Base-by-base conservation (phyloP, 2,329 filamentous ascomycete species). In the Dactylellina cionopaga region DNA sequence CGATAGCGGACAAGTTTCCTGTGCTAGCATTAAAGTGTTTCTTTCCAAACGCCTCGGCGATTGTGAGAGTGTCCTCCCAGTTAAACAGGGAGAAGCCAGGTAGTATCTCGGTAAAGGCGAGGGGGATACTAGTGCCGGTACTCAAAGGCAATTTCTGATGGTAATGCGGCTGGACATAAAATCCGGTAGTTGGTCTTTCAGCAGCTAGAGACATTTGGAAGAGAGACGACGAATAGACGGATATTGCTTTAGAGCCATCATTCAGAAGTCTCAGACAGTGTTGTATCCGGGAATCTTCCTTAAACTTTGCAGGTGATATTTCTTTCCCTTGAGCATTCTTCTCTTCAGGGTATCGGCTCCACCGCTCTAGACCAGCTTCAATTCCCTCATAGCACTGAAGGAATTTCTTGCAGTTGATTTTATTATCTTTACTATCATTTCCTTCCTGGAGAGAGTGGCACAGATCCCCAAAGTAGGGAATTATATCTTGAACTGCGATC, bases 381-480 rank as follows among this genome's bases (percentile, higher is more conserved):
- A 77, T 76, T 29, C 56, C 70, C 31, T 75, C 68, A 31, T 75
- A 69, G 5, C 75, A 76, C 25, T 76, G 60, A 37, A 76, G 54
- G 47, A 77, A 75, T 31, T 73, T 76, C 15, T 63, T 74, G 51
- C 75, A 77, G 54, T 75, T 75, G 39, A 77, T 75, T 64, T 75
- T 76, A 44, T 58, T 69, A 58, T 68, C 74, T 58, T 74, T 75
- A 35, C 44, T 75, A 17, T 75, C 68, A 54, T 76, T 75, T 51
- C 71, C 70, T 55, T 77, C 75, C 49, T 76, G 72, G 43, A 78
- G 70, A 29, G 76, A 77, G 52, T 77, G 76, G 46, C 76, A 75
- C 24, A 78, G 39, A 46, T 78, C 77, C 17, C 77, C 77, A 69
- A 77, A 78, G 56, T 77, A 78, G 6, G 77, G 77, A 25, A 78